Evolutionary conservation across 805 yeast species (phyloP).

Genomic region (Candida ficus): DNA sequence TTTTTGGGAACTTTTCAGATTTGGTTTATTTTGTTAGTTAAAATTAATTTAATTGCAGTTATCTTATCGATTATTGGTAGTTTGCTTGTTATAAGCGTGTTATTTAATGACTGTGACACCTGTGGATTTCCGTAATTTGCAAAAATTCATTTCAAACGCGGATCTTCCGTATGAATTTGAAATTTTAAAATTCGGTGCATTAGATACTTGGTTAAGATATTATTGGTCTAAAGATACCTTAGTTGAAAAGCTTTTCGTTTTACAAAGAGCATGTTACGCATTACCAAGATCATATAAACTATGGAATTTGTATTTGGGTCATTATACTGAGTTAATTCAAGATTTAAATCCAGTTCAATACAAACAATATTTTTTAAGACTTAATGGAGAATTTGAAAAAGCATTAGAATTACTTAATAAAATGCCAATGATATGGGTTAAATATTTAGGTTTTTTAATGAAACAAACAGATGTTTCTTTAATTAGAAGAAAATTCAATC

Average conservation of each 20-base stretch:
- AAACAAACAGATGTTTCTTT: constrained; percentile 30
- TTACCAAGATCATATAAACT: constrained; percentile 44
- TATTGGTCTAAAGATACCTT: constrained; percentile 28
- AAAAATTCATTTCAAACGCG: constrained; percentile 9
- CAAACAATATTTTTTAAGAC: constrained; percentile 28
- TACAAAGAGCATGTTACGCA: constrained; percentile 44
- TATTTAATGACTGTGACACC: background rate
- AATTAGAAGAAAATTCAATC: constrained; percentile 42
- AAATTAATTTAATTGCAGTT: too few species aligned
- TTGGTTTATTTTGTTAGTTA: too few species aligned
- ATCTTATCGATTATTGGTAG: background rate
- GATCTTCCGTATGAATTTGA: constrained; percentile 45
- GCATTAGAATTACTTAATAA: constrained; percentile 38
- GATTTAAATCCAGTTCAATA: constrained; percentile 26
- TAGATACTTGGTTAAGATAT: constrained; percentile 36
- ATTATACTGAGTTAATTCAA: constrained; percentile 30
- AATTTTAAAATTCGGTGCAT: constrained; percentile 32
- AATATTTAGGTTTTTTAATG: constrained; percentile 40
- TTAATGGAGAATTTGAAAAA: constrained; percentile 42
- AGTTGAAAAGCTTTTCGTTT: constrained; percentile 35
- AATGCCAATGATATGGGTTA: constrained; percentile 48
- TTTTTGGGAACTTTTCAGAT: too few species aligned
- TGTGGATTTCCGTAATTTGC: background rate
- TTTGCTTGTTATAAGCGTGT: too few species aligned
- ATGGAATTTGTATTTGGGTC: constrained; percentile 47